phyloP scores from a whole-genome alignment of 2,329 filamentous ascomycete species.

The Bipolaris victoriae region DNA sequence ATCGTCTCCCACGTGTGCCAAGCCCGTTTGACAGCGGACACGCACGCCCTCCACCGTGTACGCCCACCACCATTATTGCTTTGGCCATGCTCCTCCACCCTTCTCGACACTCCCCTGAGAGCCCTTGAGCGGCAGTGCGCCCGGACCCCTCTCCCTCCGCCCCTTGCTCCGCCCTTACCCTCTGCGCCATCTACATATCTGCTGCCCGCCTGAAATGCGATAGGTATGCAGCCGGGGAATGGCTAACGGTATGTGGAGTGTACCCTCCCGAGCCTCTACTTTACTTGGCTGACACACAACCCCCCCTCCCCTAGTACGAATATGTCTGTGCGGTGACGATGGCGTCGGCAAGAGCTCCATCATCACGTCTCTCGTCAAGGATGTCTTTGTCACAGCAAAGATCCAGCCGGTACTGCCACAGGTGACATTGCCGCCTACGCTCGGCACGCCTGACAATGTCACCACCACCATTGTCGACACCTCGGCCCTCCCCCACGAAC shows the following conservation, averaged over 20 bases:
- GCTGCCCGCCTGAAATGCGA: constrained; percentile 12
- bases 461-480: constrained; percentile 98
- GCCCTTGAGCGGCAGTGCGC: neutral
- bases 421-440: constrained; percentile 91
- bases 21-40: constrained; percentile 11
- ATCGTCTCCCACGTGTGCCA: constrained; percentile 22
- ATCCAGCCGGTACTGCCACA: constrained; percentile 94
- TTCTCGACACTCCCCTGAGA: neutral
- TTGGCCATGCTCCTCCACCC: constrained; percentile 6
- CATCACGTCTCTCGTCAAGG: constrained; percentile 94
- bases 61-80: neutral
- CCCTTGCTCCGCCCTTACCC: neutral
- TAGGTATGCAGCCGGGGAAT: constrained; percentile 29
- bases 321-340: constrained; percentile 96
- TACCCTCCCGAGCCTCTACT: constrained; percentile 4
- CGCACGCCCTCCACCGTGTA: neutral
- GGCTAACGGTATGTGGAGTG: constrained; percentile 36
- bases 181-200: neutral
- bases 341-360: constrained; percentile 63
- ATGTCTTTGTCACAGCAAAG: constrained; percentile 93
- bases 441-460: constrained; percentile 94
- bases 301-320: constrained; percentile 66
- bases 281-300: neutral
- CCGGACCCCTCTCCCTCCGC: neutral
- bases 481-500: constrained; percentile 90